Conservation (phyloP, 331 rosid species). For the Quercus lobata region DNA sequence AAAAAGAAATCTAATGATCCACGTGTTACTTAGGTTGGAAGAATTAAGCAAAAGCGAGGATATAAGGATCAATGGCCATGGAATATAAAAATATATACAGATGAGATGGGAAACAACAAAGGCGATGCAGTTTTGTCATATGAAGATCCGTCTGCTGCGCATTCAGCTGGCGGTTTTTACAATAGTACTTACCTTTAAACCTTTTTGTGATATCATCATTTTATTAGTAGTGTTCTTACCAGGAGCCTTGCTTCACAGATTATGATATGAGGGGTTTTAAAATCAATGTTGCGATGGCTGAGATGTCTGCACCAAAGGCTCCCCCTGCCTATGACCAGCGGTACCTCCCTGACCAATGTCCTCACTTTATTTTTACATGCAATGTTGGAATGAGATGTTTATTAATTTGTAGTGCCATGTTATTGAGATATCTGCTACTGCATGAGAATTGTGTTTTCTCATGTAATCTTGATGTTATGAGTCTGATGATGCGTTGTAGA, state of each 20-base stretch:
- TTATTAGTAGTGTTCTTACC: slow-evolving; percentile 8
- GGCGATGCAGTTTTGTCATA: slow-evolving; percentile 90
- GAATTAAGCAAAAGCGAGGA: slow-evolving; percentile 97
- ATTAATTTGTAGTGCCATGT: neutral
- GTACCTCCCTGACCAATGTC: slow-evolving; percentile 35
- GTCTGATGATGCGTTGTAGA: neutral
- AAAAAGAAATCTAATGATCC: neutral
- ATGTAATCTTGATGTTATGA: neutral
- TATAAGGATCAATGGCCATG: slow-evolving; percentile 99
- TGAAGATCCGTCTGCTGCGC: slow-evolving; percentile 98
- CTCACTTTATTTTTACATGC: neutral
- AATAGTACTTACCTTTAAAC: slow-evolving; percentile 47
- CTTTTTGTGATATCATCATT: neutral
- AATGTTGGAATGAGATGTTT: neutral
- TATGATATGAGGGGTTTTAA: slow-evolving; percentile 81
- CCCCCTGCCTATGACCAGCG: slow-evolving; percentile 65
- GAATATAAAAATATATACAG: slow-evolving; percentile 89
- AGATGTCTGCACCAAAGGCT: slow-evolving; percentile 89
- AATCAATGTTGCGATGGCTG: slow-evolving; percentile 92
- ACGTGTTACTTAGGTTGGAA: slow-evolving; percentile 65
- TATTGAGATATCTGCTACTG: neutral
- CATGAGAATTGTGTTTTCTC: neutral
- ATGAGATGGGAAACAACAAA: slow-evolving; percentile 84
- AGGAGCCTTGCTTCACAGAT: slow-evolving; percentile 41
- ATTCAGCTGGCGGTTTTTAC: slow-evolving; percentile 87